Conservation (phyloP, 2,329 filamentous ascomycete species). For the Pseudomassariella vexata region DNA sequence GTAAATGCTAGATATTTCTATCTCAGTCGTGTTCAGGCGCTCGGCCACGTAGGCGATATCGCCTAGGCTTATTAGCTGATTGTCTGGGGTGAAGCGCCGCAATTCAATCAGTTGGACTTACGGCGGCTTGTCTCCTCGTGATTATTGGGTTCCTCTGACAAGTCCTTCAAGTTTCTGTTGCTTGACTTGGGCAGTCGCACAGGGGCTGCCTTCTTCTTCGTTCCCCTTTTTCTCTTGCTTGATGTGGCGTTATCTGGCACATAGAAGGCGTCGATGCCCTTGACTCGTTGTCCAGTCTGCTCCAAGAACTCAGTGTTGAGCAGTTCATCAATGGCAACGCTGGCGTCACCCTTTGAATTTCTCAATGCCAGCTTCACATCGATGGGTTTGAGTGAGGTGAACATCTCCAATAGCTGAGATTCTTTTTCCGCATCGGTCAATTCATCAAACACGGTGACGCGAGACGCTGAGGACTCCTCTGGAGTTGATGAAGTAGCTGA, state of each 20-base stretch:
- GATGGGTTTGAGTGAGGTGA: constrained; percentile 60
- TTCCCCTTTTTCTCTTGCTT: constrained; percentile 12
- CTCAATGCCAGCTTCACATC: constrained; percentile 63
- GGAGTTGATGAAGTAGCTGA: constrained; percentile 19
- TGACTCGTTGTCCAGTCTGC: constrained; percentile 55
- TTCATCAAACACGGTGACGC: constrained; percentile 25
- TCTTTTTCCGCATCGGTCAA: constrained; percentile 58
- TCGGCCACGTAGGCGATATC: constrained; percentile 39
- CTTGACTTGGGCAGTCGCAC: constrained; percentile 1
- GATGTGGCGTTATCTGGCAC: constrained; percentile 38
- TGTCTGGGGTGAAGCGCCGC: too few relatives aligned
- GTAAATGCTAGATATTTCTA: constrained; percentile 36
- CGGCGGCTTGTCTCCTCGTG: constrained; percentile 12
- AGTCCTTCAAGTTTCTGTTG: constrained; percentile 4
- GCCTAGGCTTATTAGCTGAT: constrained; percentile 16
- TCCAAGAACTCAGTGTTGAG: constrained; percentile 75
- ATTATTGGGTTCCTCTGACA: constrained; percentile 7
- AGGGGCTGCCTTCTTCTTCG: constrained; percentile 32
- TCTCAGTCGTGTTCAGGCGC: constrained; percentile 32
- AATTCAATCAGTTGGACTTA: too few relatives aligned
- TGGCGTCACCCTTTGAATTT: constrained; percentile 62
- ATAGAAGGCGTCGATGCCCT: constrained; percentile 79
- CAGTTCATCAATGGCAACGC: constrained; percentile 70
- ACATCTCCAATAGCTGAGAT: constrained; percentile 60
- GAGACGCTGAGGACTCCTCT: constrained; percentile 15